These are phyloP conservation scores for Phlebiopsis gigantea DNA, from an alignment of 768 basidiomycete genomes.

Conservation along the genomic window DNA sequence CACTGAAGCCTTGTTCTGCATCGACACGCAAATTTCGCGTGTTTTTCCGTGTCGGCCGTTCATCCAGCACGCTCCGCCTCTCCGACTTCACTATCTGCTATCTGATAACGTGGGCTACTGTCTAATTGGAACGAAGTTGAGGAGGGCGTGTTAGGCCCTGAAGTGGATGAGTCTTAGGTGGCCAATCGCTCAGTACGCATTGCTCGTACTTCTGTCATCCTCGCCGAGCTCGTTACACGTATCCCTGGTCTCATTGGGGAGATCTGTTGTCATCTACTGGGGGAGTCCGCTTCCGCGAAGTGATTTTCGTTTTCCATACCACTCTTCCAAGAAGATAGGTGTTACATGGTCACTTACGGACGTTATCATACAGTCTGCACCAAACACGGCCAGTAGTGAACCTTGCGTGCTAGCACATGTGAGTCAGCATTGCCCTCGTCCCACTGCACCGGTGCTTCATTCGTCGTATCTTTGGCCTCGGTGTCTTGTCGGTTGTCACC, in stretches of 20 bases:
- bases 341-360: too few species aligned
- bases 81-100: background rate
- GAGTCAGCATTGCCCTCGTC: too few species aligned
- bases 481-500: background rate
- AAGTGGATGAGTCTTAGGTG: background rate
- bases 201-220: background rate
- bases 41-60: background rate
- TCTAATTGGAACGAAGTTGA: background rate
- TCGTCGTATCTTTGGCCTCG: background rate
- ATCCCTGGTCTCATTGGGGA: background rate
- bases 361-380: too few species aligned
- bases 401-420: too few species aligned
- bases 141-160: background rate
- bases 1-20: background rate
- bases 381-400: too few species aligned
- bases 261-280: too few species aligned
- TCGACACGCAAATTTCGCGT: constrained; percentile 3
- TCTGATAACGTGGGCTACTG: background rate
- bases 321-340: background rate
- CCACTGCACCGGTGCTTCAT: background rate
- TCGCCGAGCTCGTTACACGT: background rate
- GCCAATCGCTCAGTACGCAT: background rate
- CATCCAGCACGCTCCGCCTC: background rate
- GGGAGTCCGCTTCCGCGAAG: background rate
- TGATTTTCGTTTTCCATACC: background rate